Evolutionary conservation across 768 basidiomycete genomes (phyloP).

Genomic region (Pleurotus djamor): DNA sequence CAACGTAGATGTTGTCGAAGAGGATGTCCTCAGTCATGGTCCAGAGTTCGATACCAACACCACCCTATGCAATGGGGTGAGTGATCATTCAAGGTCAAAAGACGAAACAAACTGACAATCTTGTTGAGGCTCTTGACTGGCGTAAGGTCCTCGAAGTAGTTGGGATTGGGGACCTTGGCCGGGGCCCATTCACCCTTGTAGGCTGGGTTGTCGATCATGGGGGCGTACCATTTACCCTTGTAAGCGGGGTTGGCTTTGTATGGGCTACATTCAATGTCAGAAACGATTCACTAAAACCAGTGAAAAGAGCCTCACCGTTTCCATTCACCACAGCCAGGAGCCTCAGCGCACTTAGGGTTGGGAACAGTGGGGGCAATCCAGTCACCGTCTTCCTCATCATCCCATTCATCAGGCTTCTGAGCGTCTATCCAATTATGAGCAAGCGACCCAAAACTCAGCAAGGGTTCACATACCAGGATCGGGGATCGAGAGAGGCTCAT

Average conservation of each 20-base stretch:
- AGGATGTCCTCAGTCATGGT: conserved; percentile 97
- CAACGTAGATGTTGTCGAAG: conserved; percentile 93
- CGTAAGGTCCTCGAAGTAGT: conserved; percentile 83
- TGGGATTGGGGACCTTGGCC: conserved; percentile 87
- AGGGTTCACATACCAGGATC: conserved; percentile 70
- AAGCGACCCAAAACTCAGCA: neutral
- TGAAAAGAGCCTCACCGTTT: conserved; percentile 48
- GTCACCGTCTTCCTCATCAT: conserved; percentile 98
- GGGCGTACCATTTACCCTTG: conserved; percentile 98
- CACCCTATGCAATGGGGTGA: conserved; percentile 51
- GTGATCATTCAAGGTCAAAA: conserved; percentile 5
- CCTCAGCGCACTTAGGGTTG: conserved; percentile 90
- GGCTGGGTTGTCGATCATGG: conserved; percentile 93
- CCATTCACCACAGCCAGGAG: conserved; percentile 96
- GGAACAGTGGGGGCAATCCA: conserved; percentile 89
- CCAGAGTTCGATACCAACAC: conserved; percentile 98
- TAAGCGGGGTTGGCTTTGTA: conserved; percentile 89
- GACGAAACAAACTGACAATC: conserved; percentile 57
- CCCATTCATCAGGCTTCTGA: conserved; percentile 99
- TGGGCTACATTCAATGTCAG: conserved; percentile 45
- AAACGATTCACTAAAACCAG: neutral
- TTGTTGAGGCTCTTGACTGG: conserved; percentile 83
- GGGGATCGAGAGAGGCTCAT: conserved; percentile 76
- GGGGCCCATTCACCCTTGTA: conserved; percentile 97
- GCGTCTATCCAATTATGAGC: conserved; percentile 45